Percentiles rank a stretch among this genome's conserved stretches.
Conservation (phyloP, 2,329 filamentous ascomycete species). For the Penicillium sp. region DNA sequence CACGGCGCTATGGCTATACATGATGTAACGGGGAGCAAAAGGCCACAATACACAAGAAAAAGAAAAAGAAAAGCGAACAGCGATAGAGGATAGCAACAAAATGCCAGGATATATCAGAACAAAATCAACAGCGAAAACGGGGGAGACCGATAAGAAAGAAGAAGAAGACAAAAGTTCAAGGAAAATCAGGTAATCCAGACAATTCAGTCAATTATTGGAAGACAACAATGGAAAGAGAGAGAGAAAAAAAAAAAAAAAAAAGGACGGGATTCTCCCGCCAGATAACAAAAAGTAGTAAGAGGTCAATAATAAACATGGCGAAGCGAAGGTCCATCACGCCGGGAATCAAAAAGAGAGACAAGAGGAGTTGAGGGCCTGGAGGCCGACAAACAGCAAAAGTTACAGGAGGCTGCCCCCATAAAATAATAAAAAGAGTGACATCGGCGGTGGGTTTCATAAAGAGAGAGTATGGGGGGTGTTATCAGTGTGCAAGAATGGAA, state of each 20-base stretch:
- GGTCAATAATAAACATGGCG: conserved; percentile 35
- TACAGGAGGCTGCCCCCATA: conserved; percentile 8
- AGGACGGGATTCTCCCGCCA: background rate
- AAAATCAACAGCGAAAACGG: conserved; percentile 17
- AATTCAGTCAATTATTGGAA: conserved; percentile 17
- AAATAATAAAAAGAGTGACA: conserved; percentile 26
- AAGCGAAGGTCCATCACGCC: conserved; percentile 36
- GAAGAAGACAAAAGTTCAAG: conserved; percentile 9
- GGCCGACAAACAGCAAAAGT: conserved; percentile 16
- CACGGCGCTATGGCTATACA: conserved; percentile 30
- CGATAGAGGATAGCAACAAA: conserved; percentile 27
- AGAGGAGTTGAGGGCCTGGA: conserved; percentile 12
- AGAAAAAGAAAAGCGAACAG: conserved; percentile 17
- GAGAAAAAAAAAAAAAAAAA: background rate
- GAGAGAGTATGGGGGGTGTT: conserved; percentile 11
- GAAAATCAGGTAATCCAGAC: background rate
- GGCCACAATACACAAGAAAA: conserved; percentile 19
- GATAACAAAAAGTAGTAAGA: conserved; percentile 24
- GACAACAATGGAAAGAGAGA: background rate
- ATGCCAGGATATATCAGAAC: conserved; percentile 33
- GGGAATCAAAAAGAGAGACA: conserved; percentile 25
- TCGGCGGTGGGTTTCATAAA: conserved; percentile 25
- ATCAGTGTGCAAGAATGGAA: conserved; percentile 16
- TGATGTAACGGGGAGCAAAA: conserved; percentile 10
- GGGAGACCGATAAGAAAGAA: conserved; percentile 5